These are phyloP conservation scores for Cordyceps tenuipes DNA, from an alignment of 2,329 filamentous ascomycete genomes.

Conservation along the genomic window DNA sequence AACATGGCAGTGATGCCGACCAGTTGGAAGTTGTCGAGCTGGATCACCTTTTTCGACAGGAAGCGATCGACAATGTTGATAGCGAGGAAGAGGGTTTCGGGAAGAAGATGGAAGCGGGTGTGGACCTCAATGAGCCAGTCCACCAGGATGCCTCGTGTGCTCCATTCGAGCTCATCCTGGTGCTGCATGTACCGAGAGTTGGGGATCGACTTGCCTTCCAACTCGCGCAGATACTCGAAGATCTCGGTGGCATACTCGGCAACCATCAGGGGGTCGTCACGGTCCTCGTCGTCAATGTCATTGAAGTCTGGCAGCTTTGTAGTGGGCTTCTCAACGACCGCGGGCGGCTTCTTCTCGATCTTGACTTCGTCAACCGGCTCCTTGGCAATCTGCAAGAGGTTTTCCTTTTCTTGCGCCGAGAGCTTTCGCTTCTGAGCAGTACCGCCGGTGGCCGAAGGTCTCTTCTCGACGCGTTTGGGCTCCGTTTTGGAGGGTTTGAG, in stretches of 20 bases:
- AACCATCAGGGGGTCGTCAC: conserved; percentile 94
- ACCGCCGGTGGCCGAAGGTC: conserved; percentile 59
- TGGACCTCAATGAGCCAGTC: conserved; percentile 99
- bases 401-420: conserved; percentile 19
- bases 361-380: conserved; percentile 24
- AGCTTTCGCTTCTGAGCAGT: conserved; percentile 56
- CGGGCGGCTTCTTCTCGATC: conserved; percentile 19
- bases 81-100: conserved; percentile 91
- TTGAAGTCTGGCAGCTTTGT: conserved; percentile 34
- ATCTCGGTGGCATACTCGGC: conserved; percentile 96
- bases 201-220: conserved; percentile 70
- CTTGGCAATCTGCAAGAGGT: conserved; percentile 12
- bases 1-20: conserved; percentile 99
- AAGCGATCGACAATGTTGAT: conserved; percentile 99
- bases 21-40: conserved; percentile 89
- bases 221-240: conserved; percentile 86
- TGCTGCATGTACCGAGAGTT: conserved; percentile 94
- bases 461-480: conserved; percentile 51
- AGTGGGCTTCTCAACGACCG: conserved; percentile 26
- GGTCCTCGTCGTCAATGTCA: conserved; percentile 70
- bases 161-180: conserved; percentile 94
- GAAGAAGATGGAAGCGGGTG: conserved; percentile 88
- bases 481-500: conserved; percentile 58
- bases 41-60: conserved; percentile 88
- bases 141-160: conserved; percentile 92